Evolutionary conservation across 2,329 filamentous ascomycete species (phyloP).

Genomic region (Parasarocladium wereldwijsianum): DNA sequence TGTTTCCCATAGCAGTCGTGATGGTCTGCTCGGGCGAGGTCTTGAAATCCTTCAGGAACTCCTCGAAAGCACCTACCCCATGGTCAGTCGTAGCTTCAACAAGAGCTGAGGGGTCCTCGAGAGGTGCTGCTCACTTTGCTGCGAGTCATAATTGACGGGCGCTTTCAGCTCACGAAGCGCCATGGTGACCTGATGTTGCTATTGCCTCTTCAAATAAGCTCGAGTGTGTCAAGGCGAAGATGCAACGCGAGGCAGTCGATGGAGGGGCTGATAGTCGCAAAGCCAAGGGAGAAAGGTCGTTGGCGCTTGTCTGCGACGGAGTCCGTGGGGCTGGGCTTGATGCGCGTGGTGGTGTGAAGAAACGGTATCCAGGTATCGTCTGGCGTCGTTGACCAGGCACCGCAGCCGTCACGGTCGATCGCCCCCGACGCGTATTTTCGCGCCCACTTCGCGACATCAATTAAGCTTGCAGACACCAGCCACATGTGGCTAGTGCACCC

Average conservation of each 20-base stretch:
- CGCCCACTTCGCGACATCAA: slow-evolving; percentile 14
- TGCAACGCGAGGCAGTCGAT: no score
- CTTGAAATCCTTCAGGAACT: slow-evolving; percentile 83
- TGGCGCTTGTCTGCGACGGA: no score
- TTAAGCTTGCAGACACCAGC: slow-evolving; percentile 9
- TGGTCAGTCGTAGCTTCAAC: not conserved
- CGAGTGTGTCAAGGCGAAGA: slow-evolving; percentile 2
- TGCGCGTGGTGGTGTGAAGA: no score
- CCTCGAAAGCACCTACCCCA: slow-evolving; percentile 61
- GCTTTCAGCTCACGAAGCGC: slow-evolving; percentile 68
- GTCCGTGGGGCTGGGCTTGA: no score
- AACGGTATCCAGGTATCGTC: no score
- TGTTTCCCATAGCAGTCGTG: slow-evolving; percentile 66
- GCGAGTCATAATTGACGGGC: slow-evolving; percentile 75
- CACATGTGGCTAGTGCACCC: slow-evolving; percentile 7
- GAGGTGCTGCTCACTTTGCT: slow-evolving; percentile 49
- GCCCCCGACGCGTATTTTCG: slow-evolving; percentile 18
- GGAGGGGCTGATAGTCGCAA: no score
- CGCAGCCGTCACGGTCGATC: no score
- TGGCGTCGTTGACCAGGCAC: no score
- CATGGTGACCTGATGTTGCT: slow-evolving; percentile 39
- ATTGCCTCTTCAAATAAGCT: slow-evolving; percentile 6
- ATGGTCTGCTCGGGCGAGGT: slow-evolving; percentile 55
- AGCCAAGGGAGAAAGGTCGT: no score
- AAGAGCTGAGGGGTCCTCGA: not conserved